Evolutionary conservation across 768 basidiomycete genomes (phyloP).

Genomic region (Clitopilus hobsonii): DNA sequence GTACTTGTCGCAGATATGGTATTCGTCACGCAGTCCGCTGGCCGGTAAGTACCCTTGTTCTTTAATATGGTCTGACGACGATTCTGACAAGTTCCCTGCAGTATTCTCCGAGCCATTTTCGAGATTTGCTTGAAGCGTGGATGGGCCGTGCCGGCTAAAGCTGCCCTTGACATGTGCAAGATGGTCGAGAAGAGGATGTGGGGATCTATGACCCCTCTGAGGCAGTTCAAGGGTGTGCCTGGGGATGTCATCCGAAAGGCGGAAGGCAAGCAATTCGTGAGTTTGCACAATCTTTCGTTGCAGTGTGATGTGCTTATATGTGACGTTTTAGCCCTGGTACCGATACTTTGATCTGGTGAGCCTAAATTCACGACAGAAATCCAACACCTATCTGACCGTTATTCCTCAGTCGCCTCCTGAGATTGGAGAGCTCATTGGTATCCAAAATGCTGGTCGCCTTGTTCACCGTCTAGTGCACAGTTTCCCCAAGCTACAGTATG

Average conservation of each 20-base stretch:
- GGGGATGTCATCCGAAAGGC: conserved; percentile 83
- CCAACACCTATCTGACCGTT: neutral
- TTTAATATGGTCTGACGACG: neutral
- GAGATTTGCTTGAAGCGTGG: conserved; percentile 97
- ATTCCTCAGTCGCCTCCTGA: conserved; percentile 65
- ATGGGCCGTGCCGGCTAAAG: conserved; percentile 94
- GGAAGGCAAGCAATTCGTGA: conserved; percentile 94
- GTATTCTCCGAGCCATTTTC: conserved; percentile 93
- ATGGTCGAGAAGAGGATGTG: conserved; percentile 94
- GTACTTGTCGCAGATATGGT: conserved; percentile 91
- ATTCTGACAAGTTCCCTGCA: conserved; percentile 15
- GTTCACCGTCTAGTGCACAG: conserved; percentile 92
- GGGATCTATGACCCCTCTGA: conserved; percentile 95
- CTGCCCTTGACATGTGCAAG: conserved; percentile 91
- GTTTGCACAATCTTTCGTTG: conserved; percentile 22
- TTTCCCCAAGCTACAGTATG: conserved; percentile 91
- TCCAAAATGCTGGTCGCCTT: conserved; percentile 88
- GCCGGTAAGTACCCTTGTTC: conserved; percentile 46
- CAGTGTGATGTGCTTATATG: neutral
- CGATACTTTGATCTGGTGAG: conserved; percentile 87
- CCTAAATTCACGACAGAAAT: neutral
- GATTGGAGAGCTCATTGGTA: conserved; percentile 91
- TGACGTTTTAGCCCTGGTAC: conserved; percentile 29
- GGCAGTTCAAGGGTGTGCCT: conserved; percentile 93
- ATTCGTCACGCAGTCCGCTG: conserved; percentile 95